Evolutionary conservation across 164 flowering plant species (phyloP), one percentile per base, ranked within the genome.

Genomic region (Stephania cephalantha): DNA sequence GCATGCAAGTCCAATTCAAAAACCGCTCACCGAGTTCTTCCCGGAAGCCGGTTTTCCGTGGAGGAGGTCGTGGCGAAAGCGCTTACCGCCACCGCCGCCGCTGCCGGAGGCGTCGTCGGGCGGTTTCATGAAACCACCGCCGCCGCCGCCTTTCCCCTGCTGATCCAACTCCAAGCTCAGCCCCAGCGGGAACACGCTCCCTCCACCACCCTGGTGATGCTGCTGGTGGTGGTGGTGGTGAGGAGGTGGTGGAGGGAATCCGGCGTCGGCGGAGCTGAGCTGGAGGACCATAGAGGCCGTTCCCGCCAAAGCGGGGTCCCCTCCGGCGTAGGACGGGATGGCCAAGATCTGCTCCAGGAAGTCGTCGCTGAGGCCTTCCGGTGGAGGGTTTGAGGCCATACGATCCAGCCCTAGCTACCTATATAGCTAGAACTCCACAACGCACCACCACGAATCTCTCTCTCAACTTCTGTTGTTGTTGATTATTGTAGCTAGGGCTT

Each of bases 271-370:
- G 80, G 76, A 17, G 70, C 66, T 67, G 10, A 74, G 71, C 61
- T 76, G 78, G 25, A 64, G 46, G 11, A 64, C 25, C 75, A 71
- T 64, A 7, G 74, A 77, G 67, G 79, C 73, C 18, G 78, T 70
- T 46, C 81, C 87, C 31, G 84, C 71, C 81, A 82, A 71, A 35
- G 79, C 81, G 1, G 84, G 3, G 1, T 85, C 88, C 30, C 86
- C 52, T 11, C 84, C 77, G 9, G 79, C 80, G 78, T 88, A 89
- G 53, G 79, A 63, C 4, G 89, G 93, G 71, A 88, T 82, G 13
- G 91, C 87, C 48, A 94, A 87, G 71, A 94, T 87, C 81, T 91
- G 95, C 76, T 90, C 94, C 50, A 94, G 75, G 82, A 94, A 94
- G 69, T 94, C 98, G 77, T 92, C 98, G 12, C 83, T 52, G 0